These are phyloP conservation scores for Colletotrichum australisinense DNA, from an alignment of 2,329 filamentous ascomycete genomes.

Conservation along the genomic window DNA sequence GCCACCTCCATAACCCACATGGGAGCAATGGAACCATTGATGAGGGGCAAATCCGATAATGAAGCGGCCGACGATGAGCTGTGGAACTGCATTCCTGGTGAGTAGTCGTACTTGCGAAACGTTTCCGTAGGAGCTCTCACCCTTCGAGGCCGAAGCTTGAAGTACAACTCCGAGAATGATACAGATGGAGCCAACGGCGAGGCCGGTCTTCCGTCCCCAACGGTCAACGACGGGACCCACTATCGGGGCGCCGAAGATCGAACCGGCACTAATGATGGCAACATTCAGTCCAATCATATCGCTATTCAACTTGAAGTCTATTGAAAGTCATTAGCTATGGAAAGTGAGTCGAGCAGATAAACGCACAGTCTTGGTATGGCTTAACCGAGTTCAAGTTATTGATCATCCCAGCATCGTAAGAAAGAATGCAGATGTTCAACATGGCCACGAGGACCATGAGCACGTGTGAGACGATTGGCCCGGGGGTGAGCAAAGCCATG, in stretches of 20 bases:
- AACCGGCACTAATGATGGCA: slow-evolving; percentile 15
- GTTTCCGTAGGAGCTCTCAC: neutral
- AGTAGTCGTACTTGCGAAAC: too few relatives aligned
- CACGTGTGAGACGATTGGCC: too few relatives aligned
- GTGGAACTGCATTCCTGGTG: neutral
- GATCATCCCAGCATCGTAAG: too few relatives aligned
- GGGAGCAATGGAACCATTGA: slow-evolving; percentile 1
- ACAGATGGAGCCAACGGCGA: slow-evolving; percentile 9
- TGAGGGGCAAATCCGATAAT: slow-evolving; percentile 2
- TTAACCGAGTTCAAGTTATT: too few relatives aligned
- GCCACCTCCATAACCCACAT: too few relatives aligned
- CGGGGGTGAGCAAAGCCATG: too few relatives aligned
- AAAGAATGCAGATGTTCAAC: too few relatives aligned
- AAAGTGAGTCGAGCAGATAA: too few relatives aligned
- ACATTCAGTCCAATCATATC: slow-evolving; percentile 9
- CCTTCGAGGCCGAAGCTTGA: slow-evolving; percentile 4
- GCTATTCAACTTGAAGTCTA: slow-evolving; percentile 15
- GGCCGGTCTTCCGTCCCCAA: slow-evolving; percentile 13
- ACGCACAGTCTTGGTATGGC: too few relatives aligned
- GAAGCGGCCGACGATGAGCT: slow-evolving; percentile 8
- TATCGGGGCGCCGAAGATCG: slow-evolving; percentile 7
- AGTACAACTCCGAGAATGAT: slow-evolving; percentile 7
- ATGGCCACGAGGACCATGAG: too few relatives aligned
- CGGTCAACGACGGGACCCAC: slow-evolving; percentile 2
- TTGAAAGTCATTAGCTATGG: too few relatives aligned